phyloP scores from a whole-genome alignment of 163 green algal genomes.

The Chloromonas sp. region DNA sequence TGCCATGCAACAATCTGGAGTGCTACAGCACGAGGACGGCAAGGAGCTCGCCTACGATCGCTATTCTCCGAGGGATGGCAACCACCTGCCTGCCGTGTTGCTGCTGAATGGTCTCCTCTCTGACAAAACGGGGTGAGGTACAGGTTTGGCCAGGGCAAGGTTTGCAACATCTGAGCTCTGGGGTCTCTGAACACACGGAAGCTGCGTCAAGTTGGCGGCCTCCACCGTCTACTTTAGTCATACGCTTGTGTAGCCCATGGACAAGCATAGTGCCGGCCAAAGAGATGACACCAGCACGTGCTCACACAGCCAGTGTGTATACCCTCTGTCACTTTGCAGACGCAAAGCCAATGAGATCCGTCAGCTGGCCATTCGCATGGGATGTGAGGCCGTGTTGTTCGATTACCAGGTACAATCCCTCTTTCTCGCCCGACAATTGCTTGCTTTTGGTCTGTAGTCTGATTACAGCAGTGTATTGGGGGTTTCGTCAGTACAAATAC shows the following conservation, averaged over 20 bases:
- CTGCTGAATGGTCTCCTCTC: not conserved
- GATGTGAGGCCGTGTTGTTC: not conserved
- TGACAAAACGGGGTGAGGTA: not conserved
- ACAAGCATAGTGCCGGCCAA: not conserved
- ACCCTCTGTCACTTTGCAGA: not conserved
- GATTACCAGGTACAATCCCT: no score
- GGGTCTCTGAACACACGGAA: no score
- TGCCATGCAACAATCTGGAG: not conserved
- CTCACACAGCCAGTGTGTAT: not conserved
- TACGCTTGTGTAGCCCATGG: no score
- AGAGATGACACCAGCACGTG: not conserved
- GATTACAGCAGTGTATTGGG: no score
- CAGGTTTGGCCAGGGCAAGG: not conserved
- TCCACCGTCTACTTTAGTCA: no score
- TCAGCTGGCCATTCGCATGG: not conserved
- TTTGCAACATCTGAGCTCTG: no score
- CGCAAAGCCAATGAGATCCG: not conserved
- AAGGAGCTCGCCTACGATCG: not conserved
- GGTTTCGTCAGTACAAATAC: no score
- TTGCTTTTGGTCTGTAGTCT: no score
- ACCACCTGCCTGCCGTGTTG: not conserved
- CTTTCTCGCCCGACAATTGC: no score
- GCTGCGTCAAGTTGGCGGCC: no score
- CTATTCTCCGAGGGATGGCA: not conserved
- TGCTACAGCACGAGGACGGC: not conserved